Base-by-base conservation (phyloP, 805 yeast species). In the Ogataea nakhonphanomensis region DNA sequence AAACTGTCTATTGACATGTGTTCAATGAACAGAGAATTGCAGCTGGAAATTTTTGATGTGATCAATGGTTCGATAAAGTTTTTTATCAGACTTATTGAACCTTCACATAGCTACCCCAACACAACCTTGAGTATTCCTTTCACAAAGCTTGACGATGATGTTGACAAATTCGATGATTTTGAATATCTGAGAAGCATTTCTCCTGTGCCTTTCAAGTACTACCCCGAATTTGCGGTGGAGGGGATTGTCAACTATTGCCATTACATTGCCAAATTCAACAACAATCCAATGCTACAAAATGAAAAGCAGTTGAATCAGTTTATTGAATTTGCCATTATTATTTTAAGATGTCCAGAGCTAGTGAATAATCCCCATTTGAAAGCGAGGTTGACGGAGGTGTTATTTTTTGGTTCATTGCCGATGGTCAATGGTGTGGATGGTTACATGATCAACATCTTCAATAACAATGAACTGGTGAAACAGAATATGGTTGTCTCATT, bases 311-410 rank as follows among this genome's bases (percentile, higher is more conserved):
- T 83, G 37, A 64, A 68, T 25, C 64, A 70, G 6, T 76, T 85
- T 48, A 76, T 86, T 32, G 89, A 86, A 48, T 81, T 88, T 59
- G 70, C 82, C 0, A 80, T 89, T 12, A 73, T 81, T 1, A 72
- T 90, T 42, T 66, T 93, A 56, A 78, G 96, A 59, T 84, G 93
- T 57, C 90, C 93, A 2, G 93, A 85, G 58, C 58, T 85, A 26
- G 71, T 93, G 36, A 86, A 93, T 39, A 93, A 93, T 56, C 99
- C 99, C 0, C 96, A 93, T 66, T 72, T 93, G 66, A 91, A 93
- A 55, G 81, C 95, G 13, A 78, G 82, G 54, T 66, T 93, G 37
- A 84, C 87, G 14, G 96, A 91, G 58, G 71, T 87, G 20, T 67
- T 93, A 38, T 88, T 83, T 51, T 69, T 73, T 47, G 98, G 98